These are phyloP conservation scores for Orobanche coerulescens DNA, from an alignment of 257 asterid species.

Conservation along the genomic window DNA sequence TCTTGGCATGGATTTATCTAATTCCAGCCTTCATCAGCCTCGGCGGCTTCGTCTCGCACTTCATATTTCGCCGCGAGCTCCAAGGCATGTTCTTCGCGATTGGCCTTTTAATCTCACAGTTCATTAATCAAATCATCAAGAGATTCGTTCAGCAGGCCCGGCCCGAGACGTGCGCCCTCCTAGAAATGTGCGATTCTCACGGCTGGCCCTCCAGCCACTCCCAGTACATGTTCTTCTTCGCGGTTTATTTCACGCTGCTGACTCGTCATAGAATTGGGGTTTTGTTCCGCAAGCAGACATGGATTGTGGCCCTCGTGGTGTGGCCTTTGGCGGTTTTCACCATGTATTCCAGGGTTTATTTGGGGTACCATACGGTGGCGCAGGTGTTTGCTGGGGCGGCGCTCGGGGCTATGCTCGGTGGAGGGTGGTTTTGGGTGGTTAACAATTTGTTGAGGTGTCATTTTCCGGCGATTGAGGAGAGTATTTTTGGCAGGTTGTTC, in stretches of 20 bases:
- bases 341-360: conserved; percentile 39
- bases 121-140: conserved; percentile 68
- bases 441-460: conserved; percentile 41
- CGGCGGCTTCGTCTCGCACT: conserved; percentile 81
- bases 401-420: conserved; percentile 62
- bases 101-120: conserved; percentile 71
- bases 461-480: conserved; percentile 75
- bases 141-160: conserved; percentile 70
- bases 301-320: conserved; percentile 42
- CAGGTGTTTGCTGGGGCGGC: conserved; percentile 91
- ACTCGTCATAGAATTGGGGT: conserved; percentile 44
- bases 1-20: conserved; percentile 24
- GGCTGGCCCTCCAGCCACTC: conserved; percentile 99
- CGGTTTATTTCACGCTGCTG: conserved; percentile 57
- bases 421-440: conserved; percentile 84
- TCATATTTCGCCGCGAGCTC: conserved; percentile 90
- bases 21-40: conserved; percentile 82
- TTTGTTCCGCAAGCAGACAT: conserved; percentile 50
- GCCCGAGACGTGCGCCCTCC: conserved; percentile 76
- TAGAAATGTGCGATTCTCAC: conserved; percentile 89
- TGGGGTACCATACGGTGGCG: conserved; percentile 58
- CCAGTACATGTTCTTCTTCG: conserved; percentile 85
- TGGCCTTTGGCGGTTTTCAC: conserved; percentile 86
- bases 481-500: conserved; percentile 43
- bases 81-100: conserved; percentile 79